Percentiles rank a stretch among this genome's conserved stretches.
Conservation (phyloP, 164 flowering plant genomes). For the Stephania cephalantha region DNA sequence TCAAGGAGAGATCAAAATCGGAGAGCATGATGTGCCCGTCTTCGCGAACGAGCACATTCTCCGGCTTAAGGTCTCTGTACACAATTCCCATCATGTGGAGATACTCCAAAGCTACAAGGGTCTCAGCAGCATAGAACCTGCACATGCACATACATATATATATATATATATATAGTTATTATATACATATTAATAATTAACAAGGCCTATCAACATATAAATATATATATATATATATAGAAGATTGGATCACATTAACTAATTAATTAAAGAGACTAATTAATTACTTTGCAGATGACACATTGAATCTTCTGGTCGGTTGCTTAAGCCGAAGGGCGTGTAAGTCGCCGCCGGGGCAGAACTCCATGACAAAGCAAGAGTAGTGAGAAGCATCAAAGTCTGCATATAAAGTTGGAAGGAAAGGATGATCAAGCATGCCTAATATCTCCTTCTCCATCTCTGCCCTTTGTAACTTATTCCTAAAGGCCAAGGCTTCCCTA, state of each 20-base stretch:
- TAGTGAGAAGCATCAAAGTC: slow-evolving; percentile 75
- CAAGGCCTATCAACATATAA: no score
- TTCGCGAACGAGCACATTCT: slow-evolving; percentile 70
- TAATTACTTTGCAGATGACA: slow-evolving; percentile 75
- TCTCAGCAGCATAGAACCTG: slow-evolving; percentile 87
- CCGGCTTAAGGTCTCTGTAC: slow-evolving; percentile 83
- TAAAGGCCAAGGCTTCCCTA: slow-evolving; percentile 56
- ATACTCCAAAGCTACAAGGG: slow-evolving; percentile 69
- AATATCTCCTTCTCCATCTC: slow-evolving; percentile 83
- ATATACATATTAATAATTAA: not conserved
- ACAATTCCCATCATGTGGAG: slow-evolving; percentile 91
- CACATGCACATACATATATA: not conserved
- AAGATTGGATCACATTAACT: slow-evolving; percentile 13
- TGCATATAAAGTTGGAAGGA: slow-evolving; percentile 74
- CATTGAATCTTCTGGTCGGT: slow-evolving; percentile 44
- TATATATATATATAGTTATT: no score
- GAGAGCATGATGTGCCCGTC: slow-evolving; percentile 95
- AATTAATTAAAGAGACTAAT: slow-evolving; percentile 35
- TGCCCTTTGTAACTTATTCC: slow-evolving; percentile 70
- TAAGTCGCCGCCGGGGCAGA: slow-evolving; percentile 86
- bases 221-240: no score
- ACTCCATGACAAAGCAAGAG: slow-evolving; percentile 89
- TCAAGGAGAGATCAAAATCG: slow-evolving; percentile 80
- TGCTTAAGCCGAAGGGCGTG: slow-evolving; percentile 56
- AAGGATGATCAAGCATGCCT: slow-evolving; percentile 78